A percentile compares a stretch with the other conserved stretches of the same genome.
Evolutionary conservation across 1,139 yeast species (phyloP).

Genomic region (Nakaseomyces glabratus): DNA sequence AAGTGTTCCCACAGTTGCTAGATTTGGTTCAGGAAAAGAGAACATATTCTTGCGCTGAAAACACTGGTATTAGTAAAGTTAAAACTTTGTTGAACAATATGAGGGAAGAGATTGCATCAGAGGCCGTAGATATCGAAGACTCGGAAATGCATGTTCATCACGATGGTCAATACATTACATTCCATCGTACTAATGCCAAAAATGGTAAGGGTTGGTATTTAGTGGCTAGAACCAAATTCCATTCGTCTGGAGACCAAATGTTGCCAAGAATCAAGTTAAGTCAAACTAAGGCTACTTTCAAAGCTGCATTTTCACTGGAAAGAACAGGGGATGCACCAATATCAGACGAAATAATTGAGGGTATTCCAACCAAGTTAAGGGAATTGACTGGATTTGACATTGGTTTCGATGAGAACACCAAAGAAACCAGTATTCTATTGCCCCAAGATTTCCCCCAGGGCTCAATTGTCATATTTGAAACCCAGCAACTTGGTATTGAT

Average conservation of each 20-base stretch:
- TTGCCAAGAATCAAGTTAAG: constrained; percentile 53
- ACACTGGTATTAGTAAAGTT: constrained; percentile 64
- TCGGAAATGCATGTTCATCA: constrained; percentile 93
- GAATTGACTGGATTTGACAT: constrained; percentile 46
- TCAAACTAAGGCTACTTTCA: constrained; percentile 56
- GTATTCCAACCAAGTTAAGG: constrained; percentile 57
- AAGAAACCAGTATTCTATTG: constrained; percentile 45
- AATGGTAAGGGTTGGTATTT: constrained; percentile 86
- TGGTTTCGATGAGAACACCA: constrained; percentile 34
- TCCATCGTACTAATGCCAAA: constrained; percentile 74
- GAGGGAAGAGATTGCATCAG: constrained; percentile 52
- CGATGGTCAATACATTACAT: constrained; percentile 85
- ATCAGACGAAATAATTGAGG: constrained; percentile 36
- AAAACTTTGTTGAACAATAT: constrained; percentile 53
- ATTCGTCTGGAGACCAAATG: constrained; percentile 38
- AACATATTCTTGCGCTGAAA: constrained; percentile 45
- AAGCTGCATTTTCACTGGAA: constrained; percentile 51
- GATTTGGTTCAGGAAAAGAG: constrained; percentile 77
- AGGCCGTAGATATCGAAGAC: constrained; percentile 59
- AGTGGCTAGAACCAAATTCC: constrained; percentile 77
- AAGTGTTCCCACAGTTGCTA: constrained; percentile 71
- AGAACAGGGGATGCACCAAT: constrained; percentile 44
- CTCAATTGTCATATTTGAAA: constrained; percentile 74
- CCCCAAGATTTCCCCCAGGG: constrained; percentile 74
- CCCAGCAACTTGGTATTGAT: constrained; percentile 51